Percentiles rank a stretch among this genome's conserved stretches.
phyloP scores from a whole-genome alignment of 202 grass and related monocot genomes.

The Alloteropsis angusta region DNA sequence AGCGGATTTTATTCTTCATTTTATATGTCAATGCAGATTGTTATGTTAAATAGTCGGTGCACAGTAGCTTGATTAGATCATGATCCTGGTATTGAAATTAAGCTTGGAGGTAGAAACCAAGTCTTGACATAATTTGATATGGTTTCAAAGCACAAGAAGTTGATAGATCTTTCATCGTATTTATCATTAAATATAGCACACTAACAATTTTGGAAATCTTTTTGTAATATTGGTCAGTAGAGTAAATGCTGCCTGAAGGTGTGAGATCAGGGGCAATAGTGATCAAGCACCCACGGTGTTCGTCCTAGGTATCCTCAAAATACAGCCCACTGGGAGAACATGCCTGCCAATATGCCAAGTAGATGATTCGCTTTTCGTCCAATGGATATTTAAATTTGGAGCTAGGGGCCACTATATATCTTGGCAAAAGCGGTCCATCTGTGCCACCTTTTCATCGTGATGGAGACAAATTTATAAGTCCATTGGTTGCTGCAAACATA shows the following conservation, averaged over 20 bases:
- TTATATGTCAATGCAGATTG: background rate
- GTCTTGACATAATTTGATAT: background rate
- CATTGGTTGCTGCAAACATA: background rate
- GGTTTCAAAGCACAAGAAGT: background rate
- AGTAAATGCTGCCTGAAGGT: background rate
- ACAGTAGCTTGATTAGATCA: background rate
- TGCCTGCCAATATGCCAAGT: background rate
- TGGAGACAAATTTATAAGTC: background rate
- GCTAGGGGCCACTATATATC: background rate
- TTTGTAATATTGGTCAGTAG: background rate
- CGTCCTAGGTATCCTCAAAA: background rate
- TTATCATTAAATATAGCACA: background rate
- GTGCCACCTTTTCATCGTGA: background rate
- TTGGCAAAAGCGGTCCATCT: background rate
- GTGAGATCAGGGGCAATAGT: no score
- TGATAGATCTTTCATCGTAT: background rate
- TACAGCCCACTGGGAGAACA: background rate
- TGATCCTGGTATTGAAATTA: background rate
- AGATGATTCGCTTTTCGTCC: background rate
- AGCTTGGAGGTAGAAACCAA: background rate
- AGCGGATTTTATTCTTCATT: no score
- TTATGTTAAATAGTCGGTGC: background rate
- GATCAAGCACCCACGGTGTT: background rate
- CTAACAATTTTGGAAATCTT: background rate
- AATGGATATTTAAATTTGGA: background rate